Base-by-base conservation (phyloP, 1,284 basidiomycete genomes). In the Somion occarium region DNA sequence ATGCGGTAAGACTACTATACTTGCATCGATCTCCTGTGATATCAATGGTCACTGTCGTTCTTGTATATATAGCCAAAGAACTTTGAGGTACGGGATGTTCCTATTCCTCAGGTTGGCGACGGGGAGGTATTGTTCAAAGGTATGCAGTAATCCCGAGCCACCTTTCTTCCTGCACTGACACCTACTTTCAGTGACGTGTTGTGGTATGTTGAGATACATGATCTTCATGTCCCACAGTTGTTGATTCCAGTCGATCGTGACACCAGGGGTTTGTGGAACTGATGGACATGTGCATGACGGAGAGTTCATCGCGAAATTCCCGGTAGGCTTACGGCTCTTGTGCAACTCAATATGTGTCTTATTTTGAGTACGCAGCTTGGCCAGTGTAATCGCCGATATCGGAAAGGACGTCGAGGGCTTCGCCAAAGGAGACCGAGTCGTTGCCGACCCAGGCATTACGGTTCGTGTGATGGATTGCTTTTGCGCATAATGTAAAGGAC, bases 271-370 rank as follows among this genome's bases (percentile, higher is more conserved):
- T 48, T 90, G 87, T 62, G 87, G 87, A 46, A 90, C 86, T 19
- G 88, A 91, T 63, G 78, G 78, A 15, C 88, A 91, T 64, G 82
- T 91, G 55, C 83, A 88, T 72, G 73, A 85, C 59, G 82, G 88
- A 59, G 86, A 91, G 68, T 91, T 91, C 69, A 85, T 88, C 57
- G 74, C 85, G 52, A 80, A 78, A 63, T 91, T 89, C 66, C 88
- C 87, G 49, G 82, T 83, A 61, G 48, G 75, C 56, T n/a, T 39
- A 26, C 42, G 20, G 24, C 46, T 38, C 52, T 34, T 50, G 18
- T 22, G 7, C 19, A 19, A 53, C 39, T 51, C 45, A 38, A 27
- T 46, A 25, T 22, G 26, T 59, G 58, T 59, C 13, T 41, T 54
- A 43, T 49, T 27, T 19, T 30, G 11, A 43, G 23, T 5, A 5